These are phyloP conservation scores for Ilyonectria mors-panacis DNA, from an alignment of 2,329 filamentous ascomycete genomes.

Conservation along the genomic window DNA sequence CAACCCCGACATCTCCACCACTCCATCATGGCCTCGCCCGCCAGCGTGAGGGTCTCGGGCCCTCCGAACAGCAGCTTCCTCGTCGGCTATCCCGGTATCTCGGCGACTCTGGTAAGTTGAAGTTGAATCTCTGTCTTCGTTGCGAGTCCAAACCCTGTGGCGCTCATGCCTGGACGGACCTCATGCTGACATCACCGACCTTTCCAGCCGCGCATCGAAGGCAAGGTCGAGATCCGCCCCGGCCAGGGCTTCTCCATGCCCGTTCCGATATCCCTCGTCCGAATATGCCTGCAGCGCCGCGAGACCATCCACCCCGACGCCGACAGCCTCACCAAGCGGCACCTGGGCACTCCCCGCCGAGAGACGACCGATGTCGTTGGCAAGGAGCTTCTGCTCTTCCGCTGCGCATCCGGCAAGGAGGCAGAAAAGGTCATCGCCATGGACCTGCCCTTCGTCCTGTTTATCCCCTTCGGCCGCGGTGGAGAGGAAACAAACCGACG, in stretches of 20 bases:
- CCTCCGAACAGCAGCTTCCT: slow-evolving; percentile 97
- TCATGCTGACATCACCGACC: slow-evolving; percentile 38
- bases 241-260: slow-evolving; percentile 88
- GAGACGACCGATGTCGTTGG: slow-evolving; percentile 94
- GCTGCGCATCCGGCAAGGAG: slow-evolving; percentile 86
- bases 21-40: slow-evolving; percentile 49
- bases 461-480: slow-evolving; percentile 94
- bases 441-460: slow-evolving; percentile 97
- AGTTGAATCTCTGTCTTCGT: slow-evolving; percentile 57
- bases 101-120: slow-evolving; percentile 90
- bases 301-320: slow-evolving; percentile 98
- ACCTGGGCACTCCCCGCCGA: slow-evolving; percentile 89
- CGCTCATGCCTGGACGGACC: slow-evolving; percentile 31
- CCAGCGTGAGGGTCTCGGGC: slow-evolving; percentile 90
- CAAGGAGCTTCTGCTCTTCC: slow-evolving; percentile 93
- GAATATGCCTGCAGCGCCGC: slow-evolving; percentile 91
- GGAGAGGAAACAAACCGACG: slow-evolving; percentile 91
- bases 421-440: slow-evolving; percentile 92
- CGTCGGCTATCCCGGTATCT: slow-evolving; percentile 97
- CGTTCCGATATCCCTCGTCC: slow-evolving; percentile 91
- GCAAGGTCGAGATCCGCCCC: slow-evolving; percentile 96
- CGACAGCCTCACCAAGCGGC: slow-evolving; percentile 93
- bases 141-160: slow-evolving; percentile 28
- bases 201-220: slow-evolving; percentile 91
- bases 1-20: slow-evolving; percentile 31